Base-by-base conservation (phyloP, 805 yeast genomes). In the Teunomyces aglyptinius region DNA sequence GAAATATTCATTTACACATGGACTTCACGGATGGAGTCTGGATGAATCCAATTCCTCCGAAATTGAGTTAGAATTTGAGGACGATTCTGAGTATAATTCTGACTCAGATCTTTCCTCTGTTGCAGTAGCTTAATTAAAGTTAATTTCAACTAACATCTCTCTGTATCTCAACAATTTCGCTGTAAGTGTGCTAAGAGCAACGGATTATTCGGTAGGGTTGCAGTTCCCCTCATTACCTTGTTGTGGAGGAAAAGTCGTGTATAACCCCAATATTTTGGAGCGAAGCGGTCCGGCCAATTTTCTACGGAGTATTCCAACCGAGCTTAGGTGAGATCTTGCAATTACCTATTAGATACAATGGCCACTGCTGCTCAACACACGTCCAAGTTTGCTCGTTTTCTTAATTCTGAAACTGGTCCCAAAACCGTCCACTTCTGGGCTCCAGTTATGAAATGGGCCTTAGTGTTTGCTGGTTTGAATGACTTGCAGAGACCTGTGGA, bases 361-460 rank as follows among this genome's bases (percentile, higher is more conserved):
- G 65, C 65, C n/a, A 50, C 65, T 44, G 46, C 61, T 28, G 61
- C 62, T 44, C 63, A 54, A 48, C 62, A 61, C 51, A 59, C 84
- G 13, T 68, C 82, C 28, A 81, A 79, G 40, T 88, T 92, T 67
- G 70, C 78, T 50, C 78, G 87, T 60, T 89, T 84, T 62, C 64
- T 89, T 63, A 80, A 83, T 57, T 84, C 96, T 13, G 95, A 86
- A 64, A 89, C 99, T 15, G 99, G 99, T 27, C 99, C 99, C 34
- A 83, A 73, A 64, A 92, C 99, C n/a, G 91, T 94, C 47, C 99
- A 92, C 64, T 92, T 92, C 70, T 92, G 99, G 99, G 95, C 77
- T 1, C 77, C 77, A 8, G 71, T 71, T 4, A 60, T 70, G 53
- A 73, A 85, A 72, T 92, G 99, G 99, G 77, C 87, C 12, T 76